A percentile compares a stretch with the other conserved stretches of the same genome.
Evolutionary conservation across 2,329 filamentous ascomycete species (phyloP).

Genomic region (Emergomyces pasteurianus): DNA sequence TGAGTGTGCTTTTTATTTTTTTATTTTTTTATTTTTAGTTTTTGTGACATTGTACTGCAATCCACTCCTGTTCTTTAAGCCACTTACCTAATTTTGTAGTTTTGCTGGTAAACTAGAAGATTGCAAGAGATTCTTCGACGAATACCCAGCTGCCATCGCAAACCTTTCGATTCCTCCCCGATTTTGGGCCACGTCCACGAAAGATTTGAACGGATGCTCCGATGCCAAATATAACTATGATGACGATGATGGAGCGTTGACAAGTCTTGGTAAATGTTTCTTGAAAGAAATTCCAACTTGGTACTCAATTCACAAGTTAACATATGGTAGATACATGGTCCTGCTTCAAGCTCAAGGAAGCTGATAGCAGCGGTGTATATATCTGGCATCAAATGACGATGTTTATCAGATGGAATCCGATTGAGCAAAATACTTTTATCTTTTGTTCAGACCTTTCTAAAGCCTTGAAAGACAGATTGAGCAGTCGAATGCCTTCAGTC

Average conservation of each 20-base stretch:
- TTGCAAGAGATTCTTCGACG: background rate
- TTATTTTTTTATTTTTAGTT: too few species aligned
- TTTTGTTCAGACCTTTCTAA: slow-evolving; percentile 9
- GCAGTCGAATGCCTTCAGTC: background rate
- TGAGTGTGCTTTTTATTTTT: background rate
- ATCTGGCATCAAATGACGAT: slow-evolving; percentile 14
- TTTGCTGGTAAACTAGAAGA: background rate
- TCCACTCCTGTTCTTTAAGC: too few species aligned
- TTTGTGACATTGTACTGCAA: too few species aligned
- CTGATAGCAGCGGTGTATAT: slow-evolving; percentile 3
- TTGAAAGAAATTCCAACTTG: background rate
- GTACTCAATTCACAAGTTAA: background rate
- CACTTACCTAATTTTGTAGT: background rate
- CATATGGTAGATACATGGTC: slow-evolving; percentile 14
- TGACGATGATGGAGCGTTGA: background rate
- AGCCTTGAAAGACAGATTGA: slow-evolving; percentile 1
- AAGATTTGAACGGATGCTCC: slow-evolving; percentile 1
- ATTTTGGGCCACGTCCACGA: background rate
- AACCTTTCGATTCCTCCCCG: background rate
- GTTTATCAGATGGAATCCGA: slow-evolving; percentile 13
- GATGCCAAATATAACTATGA: background rate
- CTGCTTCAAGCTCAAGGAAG: slow-evolving; percentile 16
- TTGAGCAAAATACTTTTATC: slow-evolving; percentile 5
- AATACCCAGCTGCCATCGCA: background rate
- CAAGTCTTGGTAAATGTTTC: background rate